Evolutionary conservation across 768 basidiomycete genomes (phyloP).

Genomic region (Tricholoma hemisulphureum): DNA sequence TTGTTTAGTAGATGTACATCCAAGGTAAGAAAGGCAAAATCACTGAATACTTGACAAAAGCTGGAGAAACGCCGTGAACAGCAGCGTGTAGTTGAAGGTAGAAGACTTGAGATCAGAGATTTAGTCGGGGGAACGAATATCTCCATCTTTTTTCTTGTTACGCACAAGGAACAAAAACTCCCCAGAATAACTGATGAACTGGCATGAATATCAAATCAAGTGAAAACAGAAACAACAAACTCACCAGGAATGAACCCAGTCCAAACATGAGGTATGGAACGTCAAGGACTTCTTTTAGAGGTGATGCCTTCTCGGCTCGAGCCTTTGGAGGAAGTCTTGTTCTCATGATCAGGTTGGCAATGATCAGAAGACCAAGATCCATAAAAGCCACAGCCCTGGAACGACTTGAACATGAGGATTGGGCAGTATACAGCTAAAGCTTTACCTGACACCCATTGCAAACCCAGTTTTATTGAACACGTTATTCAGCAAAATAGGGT

Average conservation of each 20-base stretch:
- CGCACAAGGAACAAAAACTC: slow-evolving; percentile 51
- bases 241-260: slow-evolving; percentile 40
- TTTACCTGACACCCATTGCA: slow-evolving; percentile 42
- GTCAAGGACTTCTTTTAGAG: slow-evolving; percentile 38
- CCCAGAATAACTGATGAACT: slow-evolving; percentile 42
- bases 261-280: slow-evolving; percentile 41
- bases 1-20: slow-evolving; percentile 11
- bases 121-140: slow-evolving; percentile 1
- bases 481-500: slow-evolving; percentile 53
- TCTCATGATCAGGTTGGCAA: slow-evolving; percentile 44
- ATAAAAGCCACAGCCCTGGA: slow-evolving; percentile 45
- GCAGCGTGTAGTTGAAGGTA: slow-evolving; percentile 51
- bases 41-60: slow-evolving; percentile 47
- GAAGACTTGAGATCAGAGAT: slow-evolving; percentile 35
- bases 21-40: neutral
- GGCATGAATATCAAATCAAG: slow-evolving; percentile 1
- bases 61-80: slow-evolving; percentile 36
- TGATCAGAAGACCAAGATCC: slow-evolving; percentile 42
- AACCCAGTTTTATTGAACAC: slow-evolving; percentile 41
- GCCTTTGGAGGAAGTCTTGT: slow-evolving; percentile 35
- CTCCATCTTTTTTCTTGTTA: neutral
- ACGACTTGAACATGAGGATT: slow-evolving; percentile 20
- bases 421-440: slow-evolving; percentile 19
- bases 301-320: slow-evolving; percentile 17
- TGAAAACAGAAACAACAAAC: slow-evolving; percentile 6